These are phyloP conservation scores for Coprinopsis sp. DNA, from an alignment of 768 basidiomycete genomes.

Conservation along the genomic window DNA sequence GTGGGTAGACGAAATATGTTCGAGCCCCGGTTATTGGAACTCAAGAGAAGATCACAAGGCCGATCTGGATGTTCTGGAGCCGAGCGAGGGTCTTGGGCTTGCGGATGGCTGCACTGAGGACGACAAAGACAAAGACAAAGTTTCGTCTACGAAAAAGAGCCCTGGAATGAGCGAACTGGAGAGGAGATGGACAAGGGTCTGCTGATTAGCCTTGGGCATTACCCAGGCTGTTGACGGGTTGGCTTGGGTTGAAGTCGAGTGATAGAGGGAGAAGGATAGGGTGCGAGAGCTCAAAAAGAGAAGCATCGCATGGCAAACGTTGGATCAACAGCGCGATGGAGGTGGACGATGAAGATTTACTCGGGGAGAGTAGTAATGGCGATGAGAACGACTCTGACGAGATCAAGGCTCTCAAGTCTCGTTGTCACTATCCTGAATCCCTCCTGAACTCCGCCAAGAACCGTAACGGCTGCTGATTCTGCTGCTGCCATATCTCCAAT, in stretches of 20 bases:
- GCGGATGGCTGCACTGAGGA: conserved; percentile 84
- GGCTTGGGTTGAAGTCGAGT: conserved; percentile 53
- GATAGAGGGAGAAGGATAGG: conserved; percentile 68
- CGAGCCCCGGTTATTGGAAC: conserved; percentile 94
- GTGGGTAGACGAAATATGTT: conserved; percentile 88
- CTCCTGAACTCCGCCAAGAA: conserved; percentile 52
- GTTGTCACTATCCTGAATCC: conserved; percentile 66
- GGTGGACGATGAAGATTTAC: conserved; percentile 48
- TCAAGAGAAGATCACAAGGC: conserved; percentile 55
- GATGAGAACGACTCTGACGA: conserved; percentile 68
- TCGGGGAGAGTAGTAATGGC: conserved; percentile 48
- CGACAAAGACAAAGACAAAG: conserved; percentile 48
- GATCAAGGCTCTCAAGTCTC: conserved; percentile 77
- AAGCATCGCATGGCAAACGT: conserved; percentile 53
- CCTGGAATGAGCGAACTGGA: conserved; percentile 35
- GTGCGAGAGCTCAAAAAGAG: conserved; percentile 65
- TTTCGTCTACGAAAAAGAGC: background rate
- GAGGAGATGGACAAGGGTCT: conserved; percentile 71
- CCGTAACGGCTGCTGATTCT: too few species aligned
- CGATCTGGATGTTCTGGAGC: conserved; percentile 79
- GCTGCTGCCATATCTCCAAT: conserved; percentile 22
- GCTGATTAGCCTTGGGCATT: conserved; percentile 65
- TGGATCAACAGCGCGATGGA: conserved; percentile 73
- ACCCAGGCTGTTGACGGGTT: conserved; percentile 74
- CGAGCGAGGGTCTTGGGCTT: conserved; percentile 48